phyloP scores from a whole-genome alignment of 1,284 basidiomycete species.

The Thecaphora thlaspeos region DNA sequence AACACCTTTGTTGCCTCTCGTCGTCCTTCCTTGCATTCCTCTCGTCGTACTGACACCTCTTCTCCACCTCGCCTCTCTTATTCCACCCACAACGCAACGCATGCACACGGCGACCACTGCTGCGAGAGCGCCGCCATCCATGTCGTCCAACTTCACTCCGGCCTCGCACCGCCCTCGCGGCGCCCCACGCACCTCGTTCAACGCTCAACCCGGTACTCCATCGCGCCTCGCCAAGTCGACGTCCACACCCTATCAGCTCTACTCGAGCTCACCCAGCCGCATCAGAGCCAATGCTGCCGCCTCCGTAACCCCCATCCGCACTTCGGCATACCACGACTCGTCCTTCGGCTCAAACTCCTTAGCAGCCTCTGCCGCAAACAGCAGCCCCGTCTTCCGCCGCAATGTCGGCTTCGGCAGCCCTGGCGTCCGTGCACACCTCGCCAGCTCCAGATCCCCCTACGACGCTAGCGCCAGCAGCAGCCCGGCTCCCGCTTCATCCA shows the following conservation, averaged over 20 bases:
- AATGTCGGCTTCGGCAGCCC: not conserved
- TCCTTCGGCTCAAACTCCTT: no score
- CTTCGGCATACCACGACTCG: not conserved
- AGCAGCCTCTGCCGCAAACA: not conserved
- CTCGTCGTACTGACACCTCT: no score
- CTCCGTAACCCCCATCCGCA: not conserved
- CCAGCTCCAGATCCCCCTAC: not conserved
- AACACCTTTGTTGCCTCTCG: no score
- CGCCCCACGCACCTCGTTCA: not conserved
- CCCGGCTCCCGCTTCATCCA: no score
- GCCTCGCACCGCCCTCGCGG: no score
- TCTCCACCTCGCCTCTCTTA: no score
- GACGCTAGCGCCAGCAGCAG: not conserved
- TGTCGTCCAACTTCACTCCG: no score
- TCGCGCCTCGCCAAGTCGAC: not conserved
- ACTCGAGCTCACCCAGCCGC: slow-evolving; percentile 1
- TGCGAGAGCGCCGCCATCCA: no score
- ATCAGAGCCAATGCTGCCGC: not conserved
- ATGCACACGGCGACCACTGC: no score
- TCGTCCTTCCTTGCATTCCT: no score
- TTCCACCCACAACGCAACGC: no score
- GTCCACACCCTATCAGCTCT: not conserved
- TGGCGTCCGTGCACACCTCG: not conserved
- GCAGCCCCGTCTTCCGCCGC: not conserved
- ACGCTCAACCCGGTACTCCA: not conserved